These are phyloP conservation scores for Westerdykella sp. DNA, from an alignment of 2,329 filamentous ascomycete species.

Conservation along the genomic window DNA sequence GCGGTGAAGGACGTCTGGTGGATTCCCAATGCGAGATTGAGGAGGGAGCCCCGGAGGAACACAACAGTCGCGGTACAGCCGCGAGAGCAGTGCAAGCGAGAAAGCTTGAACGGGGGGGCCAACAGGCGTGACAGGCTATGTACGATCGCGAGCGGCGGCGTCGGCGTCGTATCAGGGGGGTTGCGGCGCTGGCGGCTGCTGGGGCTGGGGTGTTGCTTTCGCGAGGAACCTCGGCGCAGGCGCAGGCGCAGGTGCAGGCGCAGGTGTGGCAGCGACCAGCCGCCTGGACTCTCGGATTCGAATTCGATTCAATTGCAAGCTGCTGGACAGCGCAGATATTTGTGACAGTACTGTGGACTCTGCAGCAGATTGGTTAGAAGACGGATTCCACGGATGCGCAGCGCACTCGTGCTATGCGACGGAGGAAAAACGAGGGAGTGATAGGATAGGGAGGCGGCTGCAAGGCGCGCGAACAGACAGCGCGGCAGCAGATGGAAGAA, in stretches of 20 bases:
- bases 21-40: constrained; percentile 16
- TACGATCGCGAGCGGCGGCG: constrained; percentile 1
- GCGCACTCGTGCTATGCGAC: too few relatives aligned
- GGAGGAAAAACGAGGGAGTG: too few relatives aligned
- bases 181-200: neutral
- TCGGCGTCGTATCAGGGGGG: constrained; percentile 1
- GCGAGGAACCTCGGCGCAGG: neutral
- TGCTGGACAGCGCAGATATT: too few relatives aligned
- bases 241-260: neutral
- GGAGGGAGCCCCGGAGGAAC: constrained; percentile 10
- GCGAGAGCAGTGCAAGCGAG: constrained; percentile 6
- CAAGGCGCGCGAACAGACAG: too few relatives aligned
- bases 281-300: too few relatives aligned
- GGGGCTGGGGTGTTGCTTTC: neutral
- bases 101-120: constrained; percentile 8
- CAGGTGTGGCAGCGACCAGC: neutral
- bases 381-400: too few relatives aligned
- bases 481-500: too few relatives aligned
- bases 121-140: neutral
- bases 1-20: constrained; percentile 18
- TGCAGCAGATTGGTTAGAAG: too few relatives aligned
- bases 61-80: constrained; percentile 5
- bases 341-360: too few relatives aligned
- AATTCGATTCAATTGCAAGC: too few relatives aligned
- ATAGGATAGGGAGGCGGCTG: too few relatives aligned